Percentiles rank a stretch among this genome's conserved stretches.
Evolutionary conservation across 495 filamentous ascomycete species (phyloP).

Genomic region (Penicillium lividum): DNA sequence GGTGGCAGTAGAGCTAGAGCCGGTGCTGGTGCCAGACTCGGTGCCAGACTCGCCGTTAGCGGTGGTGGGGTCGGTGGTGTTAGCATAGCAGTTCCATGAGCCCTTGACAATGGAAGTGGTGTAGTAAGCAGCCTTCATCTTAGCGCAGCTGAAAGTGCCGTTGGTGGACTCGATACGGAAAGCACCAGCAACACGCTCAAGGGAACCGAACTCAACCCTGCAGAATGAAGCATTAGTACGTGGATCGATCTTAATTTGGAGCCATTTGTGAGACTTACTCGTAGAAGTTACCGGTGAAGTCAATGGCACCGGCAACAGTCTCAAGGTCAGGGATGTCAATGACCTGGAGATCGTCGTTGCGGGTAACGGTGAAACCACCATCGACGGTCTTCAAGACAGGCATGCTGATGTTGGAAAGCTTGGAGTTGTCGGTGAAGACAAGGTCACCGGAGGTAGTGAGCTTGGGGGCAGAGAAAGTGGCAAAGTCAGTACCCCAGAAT

Average conservation of each 20-base stretch:
- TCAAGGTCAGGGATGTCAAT: constrained; percentile 69
- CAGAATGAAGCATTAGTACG: constrained; percentile 14
- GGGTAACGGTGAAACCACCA: constrained; percentile 79
- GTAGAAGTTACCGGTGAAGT: constrained; percentile 83
- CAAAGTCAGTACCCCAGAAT: constrained; percentile 79
- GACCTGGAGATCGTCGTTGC: constrained; percentile 72
- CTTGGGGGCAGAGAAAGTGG: constrained; percentile 69
- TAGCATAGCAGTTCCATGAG: constrained; percentile 56
- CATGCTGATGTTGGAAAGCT: constrained; percentile 76
- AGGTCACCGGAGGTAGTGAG: constrained; percentile 76
- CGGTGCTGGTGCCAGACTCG: constrained; percentile 47
- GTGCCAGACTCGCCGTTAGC: constrained; percentile 39
- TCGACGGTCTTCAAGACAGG: constrained; percentile 65
- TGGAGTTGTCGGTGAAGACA: constrained; percentile 75
- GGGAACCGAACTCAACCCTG: constrained; percentile 67
- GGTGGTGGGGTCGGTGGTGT: constrained; percentile 41
- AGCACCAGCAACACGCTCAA: constrained; percentile 77
- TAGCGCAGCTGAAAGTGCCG: constrained; percentile 57
- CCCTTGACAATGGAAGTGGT: constrained; percentile 50
- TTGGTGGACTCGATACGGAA: constrained; percentile 79
- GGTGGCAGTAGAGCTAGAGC: constrained; percentile 26
- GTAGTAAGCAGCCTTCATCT: constrained; percentile 44
- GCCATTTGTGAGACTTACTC: constrained; percentile 57
- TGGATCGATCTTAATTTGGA: background rate
- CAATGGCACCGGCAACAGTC: constrained; percentile 79